Evolutionary conservation across 768 basidiomycete genomes (phyloP).

Genomic region (Suillus placidus): DNA sequence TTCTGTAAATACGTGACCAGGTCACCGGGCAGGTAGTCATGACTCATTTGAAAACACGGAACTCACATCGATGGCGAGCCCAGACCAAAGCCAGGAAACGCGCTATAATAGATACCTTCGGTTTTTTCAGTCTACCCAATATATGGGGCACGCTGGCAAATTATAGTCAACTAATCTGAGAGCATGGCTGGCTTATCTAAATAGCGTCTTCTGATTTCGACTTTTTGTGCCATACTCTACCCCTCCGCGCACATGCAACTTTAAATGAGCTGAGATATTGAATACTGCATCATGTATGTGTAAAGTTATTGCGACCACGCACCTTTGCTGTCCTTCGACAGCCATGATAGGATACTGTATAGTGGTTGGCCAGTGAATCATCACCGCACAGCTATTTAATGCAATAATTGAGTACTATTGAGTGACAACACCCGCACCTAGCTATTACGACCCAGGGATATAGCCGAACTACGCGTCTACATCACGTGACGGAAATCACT

Average conservation of each 20-base stretch:
- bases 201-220: not conserved
- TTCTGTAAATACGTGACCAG: not conserved
- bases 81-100: not conserved
- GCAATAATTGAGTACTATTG: too few relatives aligned
- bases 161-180: not conserved
- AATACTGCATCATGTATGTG: too few relatives aligned
- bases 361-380: not conserved
- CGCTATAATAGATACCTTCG: not conserved
- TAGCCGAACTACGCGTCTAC: not conserved
- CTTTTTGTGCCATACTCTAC: not conserved
- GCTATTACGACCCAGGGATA: too few relatives aligned
- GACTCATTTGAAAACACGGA: not conserved
- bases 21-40: not conserved
- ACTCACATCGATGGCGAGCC: not conserved
- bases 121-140: not conserved
- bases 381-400: not conserved
- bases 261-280: not conserved
- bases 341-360: not conserved
- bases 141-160: too few relatives aligned
- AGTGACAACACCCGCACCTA: too few relatives aligned
- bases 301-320: not conserved
- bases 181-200: not conserved
- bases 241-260: not conserved
- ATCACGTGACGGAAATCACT: constrained; percentile 6
- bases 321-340: not conserved